Evolutionary conservation across 1,284 basidiomycete genomes (phyloP).

Genomic region (Ceratobasidium sp.): DNA sequence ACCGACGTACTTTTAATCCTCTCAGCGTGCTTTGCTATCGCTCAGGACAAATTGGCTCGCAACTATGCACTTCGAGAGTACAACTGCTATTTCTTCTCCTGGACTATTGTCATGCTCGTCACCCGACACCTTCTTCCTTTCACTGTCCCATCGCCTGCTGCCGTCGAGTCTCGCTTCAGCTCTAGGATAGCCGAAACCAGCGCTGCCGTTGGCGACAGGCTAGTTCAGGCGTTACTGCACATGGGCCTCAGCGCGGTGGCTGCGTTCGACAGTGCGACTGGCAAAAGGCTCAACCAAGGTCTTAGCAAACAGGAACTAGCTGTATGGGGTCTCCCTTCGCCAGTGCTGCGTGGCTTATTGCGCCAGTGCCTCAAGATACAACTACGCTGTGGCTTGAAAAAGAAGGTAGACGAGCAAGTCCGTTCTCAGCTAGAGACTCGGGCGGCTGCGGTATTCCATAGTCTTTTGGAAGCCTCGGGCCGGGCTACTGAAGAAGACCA

Average conservation of each 20-base stretch:
- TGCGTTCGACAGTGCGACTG: constrained; percentile 12
- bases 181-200: constrained; percentile 7
- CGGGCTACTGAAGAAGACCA: neutral
- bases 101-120: no score
- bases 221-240: constrained; percentile 19
- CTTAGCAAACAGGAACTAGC: constrained; percentile 33
- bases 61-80: constrained; percentile 3
- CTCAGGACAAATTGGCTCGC: neutral
- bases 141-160: neutral
- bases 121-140: constrained; percentile 8
- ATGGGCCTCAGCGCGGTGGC: constrained; percentile 17
- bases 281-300: constrained; percentile 13
- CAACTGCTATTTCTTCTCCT: no score
- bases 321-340: constrained; percentile 24
- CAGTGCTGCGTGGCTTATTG: constrained; percentile 8
- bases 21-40: constrained; percentile 8
- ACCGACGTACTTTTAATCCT: neutral
- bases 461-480: neutral
- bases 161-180: constrained; percentile 12
- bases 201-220: constrained; percentile 5
- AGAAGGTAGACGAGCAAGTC: constrained; percentile 19
- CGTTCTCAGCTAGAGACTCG: constrained; percentile 11
- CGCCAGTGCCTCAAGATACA: constrained; percentile 26
- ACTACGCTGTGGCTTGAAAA: constrained; percentile 26
- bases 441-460: neutral